Base-by-base conservation (phyloP, 2,329 filamentous ascomycete species). In the Teratosphaeriaceae sp. region DNA sequence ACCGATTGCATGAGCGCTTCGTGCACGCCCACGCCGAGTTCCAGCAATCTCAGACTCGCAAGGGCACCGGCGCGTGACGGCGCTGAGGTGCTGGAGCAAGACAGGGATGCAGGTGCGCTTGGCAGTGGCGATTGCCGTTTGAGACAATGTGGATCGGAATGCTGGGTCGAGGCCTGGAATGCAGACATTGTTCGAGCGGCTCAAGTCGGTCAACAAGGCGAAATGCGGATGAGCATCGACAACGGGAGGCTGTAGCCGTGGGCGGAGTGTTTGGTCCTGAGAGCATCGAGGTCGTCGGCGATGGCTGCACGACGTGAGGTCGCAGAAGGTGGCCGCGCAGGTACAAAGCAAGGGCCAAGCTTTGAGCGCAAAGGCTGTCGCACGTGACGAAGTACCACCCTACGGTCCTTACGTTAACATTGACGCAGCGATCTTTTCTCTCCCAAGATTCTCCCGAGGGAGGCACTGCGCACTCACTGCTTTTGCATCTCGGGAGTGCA, bases 21-120 rank as follows among this genome's bases (percentile, higher is more conserved):
- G n/a, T 40, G 34, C 33, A 42, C 44, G 43, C 43, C 47, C 43
- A 38, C 44, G 40, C 39, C 41, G n/a, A n/a, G n/a, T n/a, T n/a
- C n/a, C n/a, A n/a, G n/a, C n/a, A n/a, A n/a, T n/a, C n/a, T n/a
- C n/a, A n/a, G n/a, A n/a, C n/a, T n/a, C n/a, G 57, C 56, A 59
- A 59, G 55, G 55, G 56, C 52, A 46, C 30, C 31, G 9, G 38
- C 38, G 49, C 45, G 44, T 55, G 54, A 55, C 52, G 53, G 51
- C n/a, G 31, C 43, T 51, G 46, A 49, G 42, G 41, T 35, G 24
- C 29, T 19, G 44, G 40, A 45, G 48, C 48, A 37, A 47, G 51
- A 29, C 37, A 59, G 56, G 56, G 56, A 56, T 59, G 48, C 35
- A 21, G 34, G 37, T 16, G 38, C 39, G 21, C 53, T 56, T 55